These are phyloP conservation scores for Blastobotrys elegans DNA, from an alignment of 1,139 yeast species.

Conservation along the genomic window DNA sequence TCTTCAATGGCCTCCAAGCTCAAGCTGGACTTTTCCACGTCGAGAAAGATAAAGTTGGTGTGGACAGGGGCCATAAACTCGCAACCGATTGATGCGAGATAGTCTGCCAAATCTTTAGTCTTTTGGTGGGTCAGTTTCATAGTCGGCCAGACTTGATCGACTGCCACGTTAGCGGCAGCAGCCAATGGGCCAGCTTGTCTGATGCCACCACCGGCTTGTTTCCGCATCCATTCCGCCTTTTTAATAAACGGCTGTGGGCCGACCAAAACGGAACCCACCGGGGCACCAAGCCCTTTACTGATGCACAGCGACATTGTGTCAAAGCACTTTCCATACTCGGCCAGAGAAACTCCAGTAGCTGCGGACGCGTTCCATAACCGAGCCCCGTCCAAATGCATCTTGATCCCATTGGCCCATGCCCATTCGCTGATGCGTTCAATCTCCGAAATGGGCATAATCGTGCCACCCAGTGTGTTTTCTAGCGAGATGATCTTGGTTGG, in stretches of 20 bases:
- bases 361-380: constrained; percentile 86
- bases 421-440: constrained; percentile 65
- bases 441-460: constrained; percentile 76
- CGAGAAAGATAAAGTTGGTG: constrained; percentile 82
- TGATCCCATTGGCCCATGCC: constrained; percentile 59
- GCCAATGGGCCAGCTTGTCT: constrained; percentile 85
- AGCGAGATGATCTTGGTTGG: constrained; percentile 81
- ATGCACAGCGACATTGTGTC: constrained; percentile 87
- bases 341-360: constrained; percentile 63
- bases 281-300: constrained; percentile 91
- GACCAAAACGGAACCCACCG: constrained; percentile 85
- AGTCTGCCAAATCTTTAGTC: constrained; percentile 60
- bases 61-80: constrained; percentile 70
- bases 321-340: constrained; percentile 71
- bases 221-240: constrained; percentile 81
- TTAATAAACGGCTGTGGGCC: constrained; percentile 57
- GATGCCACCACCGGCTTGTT: constrained; percentile 93
- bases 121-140: constrained; percentile 59
- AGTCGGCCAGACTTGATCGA: constrained; percentile 65
- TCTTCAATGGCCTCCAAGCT: constrained; percentile 52
- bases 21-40: constrained; percentile 54
- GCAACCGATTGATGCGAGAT: constrained; percentile 43
- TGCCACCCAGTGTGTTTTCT: constrained; percentile 86
- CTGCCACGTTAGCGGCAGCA: constrained; percentile 73
- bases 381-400: constrained; percentile 92